phyloP scores from a whole-genome alignment of 305 asterid genomes.

The Galium porrigens region DNA sequence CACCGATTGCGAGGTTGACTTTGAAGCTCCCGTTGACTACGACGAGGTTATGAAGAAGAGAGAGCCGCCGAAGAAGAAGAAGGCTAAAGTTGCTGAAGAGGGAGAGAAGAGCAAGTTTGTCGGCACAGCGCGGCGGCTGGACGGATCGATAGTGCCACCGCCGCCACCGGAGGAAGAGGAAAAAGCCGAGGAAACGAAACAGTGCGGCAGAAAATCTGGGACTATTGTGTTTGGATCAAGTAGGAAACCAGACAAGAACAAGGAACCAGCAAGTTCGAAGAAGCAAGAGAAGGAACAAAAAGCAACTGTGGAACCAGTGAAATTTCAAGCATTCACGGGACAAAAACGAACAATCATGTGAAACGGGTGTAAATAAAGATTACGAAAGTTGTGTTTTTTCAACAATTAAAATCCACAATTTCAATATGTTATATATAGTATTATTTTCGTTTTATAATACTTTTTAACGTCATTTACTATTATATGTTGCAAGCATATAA shows the following conservation, averaged over 20 bases:
- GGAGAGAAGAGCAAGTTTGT: background rate
- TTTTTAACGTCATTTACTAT: too few species aligned
- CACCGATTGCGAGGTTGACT: background rate
- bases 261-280: background rate
- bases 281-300: background rate
- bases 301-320: background rate
- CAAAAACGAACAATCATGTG: background rate
- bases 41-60: background rate
- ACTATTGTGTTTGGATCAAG: background rate
- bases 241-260: background rate
- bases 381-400: too few species aligned
- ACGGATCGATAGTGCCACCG: background rate
- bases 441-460: too few species aligned
- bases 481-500: too few species aligned
- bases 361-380: background rate
- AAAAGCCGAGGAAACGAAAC: background rate
- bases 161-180: background rate
- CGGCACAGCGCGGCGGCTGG: background rate
- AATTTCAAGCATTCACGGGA: background rate
- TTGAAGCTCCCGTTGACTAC: background rate
- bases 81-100: background rate
- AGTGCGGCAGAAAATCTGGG: background rate
- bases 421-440: too few species aligned
- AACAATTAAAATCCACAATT: too few species aligned
- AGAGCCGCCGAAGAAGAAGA: background rate